Evolutionary conservation across 2,329 filamentous ascomycete genomes (phyloP), one percentile per base, ranked within the genome.

Genomic region (Aurifilum marmelostoma): DNA sequence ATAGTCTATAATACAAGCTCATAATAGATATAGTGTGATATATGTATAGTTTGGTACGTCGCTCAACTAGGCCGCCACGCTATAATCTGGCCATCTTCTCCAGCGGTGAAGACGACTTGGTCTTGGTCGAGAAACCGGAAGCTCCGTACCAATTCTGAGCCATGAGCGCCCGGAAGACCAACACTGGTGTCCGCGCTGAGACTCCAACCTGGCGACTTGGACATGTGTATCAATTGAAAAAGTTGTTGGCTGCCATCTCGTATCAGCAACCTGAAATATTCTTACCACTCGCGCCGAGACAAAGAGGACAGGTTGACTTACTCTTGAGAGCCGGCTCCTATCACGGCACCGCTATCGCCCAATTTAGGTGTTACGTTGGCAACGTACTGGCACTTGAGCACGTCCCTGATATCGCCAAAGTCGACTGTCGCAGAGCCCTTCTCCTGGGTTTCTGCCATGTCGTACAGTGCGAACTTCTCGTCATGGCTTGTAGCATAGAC

Each of bases 401-500:
- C 80, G 70, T 84, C 80, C 39, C 92, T 83, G 76, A 93, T 82
- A 75, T 96, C 92, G 2, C 92, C 92, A 75, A 92, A 90, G 72
- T 87, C 81, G 29, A 78, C 77, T 0, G 81, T 81, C 1, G 87
- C 85, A 1, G 85, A 82, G 12, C 88, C 89, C 24, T 87, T 86
- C 60, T 87, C 85, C n/a, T 83, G 81, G 52, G 86, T 85, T 72
- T 91, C 90, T 62, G 88, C 87, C 67, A 92, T 81, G 71, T 90
- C 87, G 76, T 94, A 93, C 68, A 94, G 84, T 24, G 91, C 89
- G 71, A 94, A 87, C 69, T 88, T 89, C 81, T 96, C 92, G 76
- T 95, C 92, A 69, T 93, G 91, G 0, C 91, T 92, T 12, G 94
- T 80, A 4, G 91, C 91, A 72, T 89, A 93, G 41, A 94, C 86